Percentiles rank a stretch among this genome's conserved stretches.
These are phyloP conservation scores for Pulveroboletus ravenelii DNA, from an alignment of 768 basidiomycete genomes.

Conservation along the genomic window DNA sequence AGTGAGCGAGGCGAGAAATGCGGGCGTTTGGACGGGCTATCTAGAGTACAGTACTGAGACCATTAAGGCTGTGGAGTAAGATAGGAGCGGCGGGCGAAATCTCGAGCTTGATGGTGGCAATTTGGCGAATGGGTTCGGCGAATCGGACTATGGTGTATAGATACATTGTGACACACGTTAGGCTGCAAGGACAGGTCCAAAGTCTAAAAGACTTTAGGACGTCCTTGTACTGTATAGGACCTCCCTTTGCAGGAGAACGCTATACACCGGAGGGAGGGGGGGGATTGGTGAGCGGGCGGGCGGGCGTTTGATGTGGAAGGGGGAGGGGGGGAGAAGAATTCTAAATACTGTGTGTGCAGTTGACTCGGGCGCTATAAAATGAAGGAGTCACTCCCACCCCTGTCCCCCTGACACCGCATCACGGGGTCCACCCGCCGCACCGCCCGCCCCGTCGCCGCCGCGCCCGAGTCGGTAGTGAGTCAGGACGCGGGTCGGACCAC, in stretches of 20 bases:
- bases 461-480: neutral
- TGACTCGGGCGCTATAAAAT: constrained; percentile 30
- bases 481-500: neutral
- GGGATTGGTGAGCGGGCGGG: neutral
- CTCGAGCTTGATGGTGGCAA: constrained; percentile 11
- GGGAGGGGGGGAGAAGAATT: constrained; percentile 2
- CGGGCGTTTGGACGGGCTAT: constrained; percentile 21
- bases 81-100: constrained; percentile 14
- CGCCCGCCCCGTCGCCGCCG: neutral
- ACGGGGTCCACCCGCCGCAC: constrained; percentile 20
- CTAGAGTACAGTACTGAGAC: constrained; percentile 34
- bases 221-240: constrained; percentile 30
- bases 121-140: constrained; percentile 18
- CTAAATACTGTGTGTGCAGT: constrained; percentile 20
- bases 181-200: constrained; percentile 27
- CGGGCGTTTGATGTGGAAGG: constrained; percentile 1
- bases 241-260: constrained; percentile 20
- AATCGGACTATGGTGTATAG: constrained; percentile 24
- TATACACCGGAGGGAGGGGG: constrained; percentile 12
- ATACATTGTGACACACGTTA: constrained; percentile 39
- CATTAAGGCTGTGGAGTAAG: constrained; percentile 30
- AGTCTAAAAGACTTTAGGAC: constrained; percentile 41
- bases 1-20: constrained; percentile 2
- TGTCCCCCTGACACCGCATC: constrained; percentile 22
- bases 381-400: constrained; percentile 30